Evolutionary conservation across 305 asterid genomes (phyloP).

Genomic region (Solanum aculeatissimum): DNA sequence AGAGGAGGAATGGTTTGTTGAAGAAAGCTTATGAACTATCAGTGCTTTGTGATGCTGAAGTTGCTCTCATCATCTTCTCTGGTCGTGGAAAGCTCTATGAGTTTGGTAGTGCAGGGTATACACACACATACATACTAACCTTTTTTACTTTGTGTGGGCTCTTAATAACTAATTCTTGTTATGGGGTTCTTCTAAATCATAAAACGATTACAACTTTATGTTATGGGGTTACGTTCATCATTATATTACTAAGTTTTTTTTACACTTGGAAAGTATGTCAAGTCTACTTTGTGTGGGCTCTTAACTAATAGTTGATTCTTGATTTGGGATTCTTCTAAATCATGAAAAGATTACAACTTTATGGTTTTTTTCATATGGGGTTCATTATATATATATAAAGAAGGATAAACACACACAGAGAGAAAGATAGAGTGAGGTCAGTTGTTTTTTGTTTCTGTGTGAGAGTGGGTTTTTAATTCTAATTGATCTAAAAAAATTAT

Average conservation of each 20-base stretch:
- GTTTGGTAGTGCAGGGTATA: conserved; percentile 61
- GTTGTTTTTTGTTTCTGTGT: neutral
- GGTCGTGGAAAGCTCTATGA: conserved; percentile 78
- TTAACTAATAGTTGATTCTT: neutral
- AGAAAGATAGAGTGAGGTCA: neutral
- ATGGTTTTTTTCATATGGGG: neutral
- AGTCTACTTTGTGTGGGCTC: neutral
- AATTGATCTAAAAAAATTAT: neutral
- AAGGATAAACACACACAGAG: neutral
- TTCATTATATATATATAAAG: neutral
- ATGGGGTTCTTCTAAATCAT: neutral
- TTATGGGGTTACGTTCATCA: neutral
- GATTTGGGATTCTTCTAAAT: neutral
- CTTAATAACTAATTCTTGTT: neutral
- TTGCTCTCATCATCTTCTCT: conserved; percentile 83
- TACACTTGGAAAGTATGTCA: neutral
- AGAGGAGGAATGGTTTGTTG: conserved; percentile 70
- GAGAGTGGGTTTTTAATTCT: neutral
- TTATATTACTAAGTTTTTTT: neutral
- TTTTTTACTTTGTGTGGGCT: neutral
- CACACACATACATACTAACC: neutral
- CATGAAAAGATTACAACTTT: neutral
- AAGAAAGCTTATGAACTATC: conserved; percentile 89
- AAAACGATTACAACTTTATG: neutral
- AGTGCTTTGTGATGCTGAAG: conserved; percentile 84